phyloP scores from a whole-genome alignment of 2,329 filamentous ascomycete genomes.

The Didymella segeticola region DNA sequence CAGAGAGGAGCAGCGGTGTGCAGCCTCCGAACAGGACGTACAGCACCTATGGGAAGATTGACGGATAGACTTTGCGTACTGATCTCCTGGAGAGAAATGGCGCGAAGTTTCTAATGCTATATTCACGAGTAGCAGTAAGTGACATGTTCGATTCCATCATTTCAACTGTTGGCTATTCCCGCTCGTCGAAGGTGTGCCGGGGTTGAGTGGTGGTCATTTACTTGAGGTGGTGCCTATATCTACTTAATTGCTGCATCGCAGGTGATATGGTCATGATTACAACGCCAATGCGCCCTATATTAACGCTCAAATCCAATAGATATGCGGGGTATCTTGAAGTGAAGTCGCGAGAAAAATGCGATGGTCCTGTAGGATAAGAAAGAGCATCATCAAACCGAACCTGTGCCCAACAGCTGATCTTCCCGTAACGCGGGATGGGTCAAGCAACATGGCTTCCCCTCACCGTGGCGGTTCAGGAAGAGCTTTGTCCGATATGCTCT shows the following conservation, averaged over 20 bases:
- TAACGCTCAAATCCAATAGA: neutral
- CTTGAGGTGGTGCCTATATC: neutral
- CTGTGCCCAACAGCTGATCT: neutral
- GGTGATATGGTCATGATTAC: neutral
- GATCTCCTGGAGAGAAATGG: neutral
- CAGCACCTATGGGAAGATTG: constrained; percentile 11
- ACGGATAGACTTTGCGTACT: neutral
- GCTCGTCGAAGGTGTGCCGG: neutral
- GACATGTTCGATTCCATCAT: neutral
- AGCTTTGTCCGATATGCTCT: neutral
- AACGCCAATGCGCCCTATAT: constrained; percentile 1
- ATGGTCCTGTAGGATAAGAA: neutral
- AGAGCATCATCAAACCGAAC: neutral
- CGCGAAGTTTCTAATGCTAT: neutral
- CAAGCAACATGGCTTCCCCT: neutral
- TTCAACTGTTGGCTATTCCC: neutral
- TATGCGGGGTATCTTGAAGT: constrained; percentile 12
- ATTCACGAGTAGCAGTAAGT: neutral
- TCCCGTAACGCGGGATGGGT: neutral
- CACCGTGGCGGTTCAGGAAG: constrained; percentile 4
- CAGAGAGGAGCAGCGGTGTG: constrained; percentile 1
- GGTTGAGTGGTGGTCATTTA: neutral
- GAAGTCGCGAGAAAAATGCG: neutral
- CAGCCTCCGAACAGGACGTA: constrained; percentile 5
- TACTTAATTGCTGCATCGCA: neutral